A percentile compares a stretch with the other conserved stretches of the same genome.
phyloP scores from a whole-genome alignment of 768 basidiomycete genomes.

The Calocybe indica region DNA sequence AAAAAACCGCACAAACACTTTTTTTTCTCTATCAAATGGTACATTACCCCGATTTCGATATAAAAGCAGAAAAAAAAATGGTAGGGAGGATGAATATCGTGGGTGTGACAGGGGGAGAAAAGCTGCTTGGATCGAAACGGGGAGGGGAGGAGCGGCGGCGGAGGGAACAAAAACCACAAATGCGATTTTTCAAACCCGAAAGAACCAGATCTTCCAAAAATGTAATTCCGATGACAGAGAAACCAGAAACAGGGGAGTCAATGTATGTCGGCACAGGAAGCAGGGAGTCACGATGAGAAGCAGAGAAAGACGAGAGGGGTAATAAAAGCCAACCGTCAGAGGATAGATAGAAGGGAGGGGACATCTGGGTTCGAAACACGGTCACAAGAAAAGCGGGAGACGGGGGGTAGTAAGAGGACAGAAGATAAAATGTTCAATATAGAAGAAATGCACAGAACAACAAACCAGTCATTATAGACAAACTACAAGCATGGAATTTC shows the following conservation, averaged over 20 bases:
- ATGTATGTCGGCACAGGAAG: conserved; percentile 3
- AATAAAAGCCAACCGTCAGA: background rate
- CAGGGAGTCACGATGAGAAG: background rate
- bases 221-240: background rate
- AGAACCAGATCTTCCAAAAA: background rate
- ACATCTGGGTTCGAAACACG: background rate
- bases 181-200: background rate
- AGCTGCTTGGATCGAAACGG: too few relatives aligned
- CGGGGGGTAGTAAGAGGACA: background rate
- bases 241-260: background rate
- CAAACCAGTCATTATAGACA: background rate
- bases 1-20: background rate
- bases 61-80: background rate
- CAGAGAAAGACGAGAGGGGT: conserved; percentile 1
- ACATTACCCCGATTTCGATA: conserved; percentile 19
- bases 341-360: background rate
- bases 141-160: too few relatives aligned
- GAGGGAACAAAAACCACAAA: conserved; percentile 2
- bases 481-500: too few relatives aligned
- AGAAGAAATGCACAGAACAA: background rate
- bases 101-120: background rate
- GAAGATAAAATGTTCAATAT: background rate
- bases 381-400: conserved; percentile 1
- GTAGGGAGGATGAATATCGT: too few relatives aligned
- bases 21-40: conserved; percentile 17